Evolutionary conservation across 768 basidiomycete species (phyloP).

Genomic region (Plicaturopsis crispa): DNA sequence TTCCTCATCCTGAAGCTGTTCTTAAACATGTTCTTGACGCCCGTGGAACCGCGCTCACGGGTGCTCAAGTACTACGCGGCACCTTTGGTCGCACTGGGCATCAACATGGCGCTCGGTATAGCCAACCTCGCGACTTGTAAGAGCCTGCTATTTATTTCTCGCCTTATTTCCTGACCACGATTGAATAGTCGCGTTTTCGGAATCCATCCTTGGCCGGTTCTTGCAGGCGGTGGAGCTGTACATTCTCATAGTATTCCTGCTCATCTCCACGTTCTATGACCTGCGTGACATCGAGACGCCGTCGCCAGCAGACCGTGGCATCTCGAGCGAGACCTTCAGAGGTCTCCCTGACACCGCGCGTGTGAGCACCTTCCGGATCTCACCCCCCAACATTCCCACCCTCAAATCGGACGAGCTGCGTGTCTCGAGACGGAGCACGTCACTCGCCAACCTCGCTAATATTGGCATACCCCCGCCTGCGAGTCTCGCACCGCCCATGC

Average conservation of each 20-base stretch:
- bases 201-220: conserved; percentile 62
- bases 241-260: conserved; percentile 49
- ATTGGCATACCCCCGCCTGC: background rate
- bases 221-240: conserved; percentile 53
- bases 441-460: background rate
- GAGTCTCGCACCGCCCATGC: background rate
- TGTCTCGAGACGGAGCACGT: background rate
- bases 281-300: conserved; percentile 9
- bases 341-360: conserved; percentile 16
- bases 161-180: conserved; percentile 2
- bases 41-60: conserved; percentile 29
- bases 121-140: conserved; percentile 52
- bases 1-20: conserved; percentile 58
- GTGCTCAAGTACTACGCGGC: conserved; percentile 39
- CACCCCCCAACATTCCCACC: conserved; percentile 11
- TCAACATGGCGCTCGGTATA: conserved; percentile 46
- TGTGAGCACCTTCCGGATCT: conserved; percentile 17
- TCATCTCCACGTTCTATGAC: conserved; percentile 36
- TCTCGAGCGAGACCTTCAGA: background rate
- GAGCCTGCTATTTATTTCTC: conserved; percentile 18
- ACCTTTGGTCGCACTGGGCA: conserved; percentile 42
- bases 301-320: conserved; percentile 1
- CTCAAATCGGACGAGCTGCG: too few relatives aligned
- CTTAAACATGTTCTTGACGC: conserved; percentile 45
- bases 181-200: conserved; percentile 55